Conservation (phyloP, 441 rosid genomes). For the Corymbia calophylla region DNA sequence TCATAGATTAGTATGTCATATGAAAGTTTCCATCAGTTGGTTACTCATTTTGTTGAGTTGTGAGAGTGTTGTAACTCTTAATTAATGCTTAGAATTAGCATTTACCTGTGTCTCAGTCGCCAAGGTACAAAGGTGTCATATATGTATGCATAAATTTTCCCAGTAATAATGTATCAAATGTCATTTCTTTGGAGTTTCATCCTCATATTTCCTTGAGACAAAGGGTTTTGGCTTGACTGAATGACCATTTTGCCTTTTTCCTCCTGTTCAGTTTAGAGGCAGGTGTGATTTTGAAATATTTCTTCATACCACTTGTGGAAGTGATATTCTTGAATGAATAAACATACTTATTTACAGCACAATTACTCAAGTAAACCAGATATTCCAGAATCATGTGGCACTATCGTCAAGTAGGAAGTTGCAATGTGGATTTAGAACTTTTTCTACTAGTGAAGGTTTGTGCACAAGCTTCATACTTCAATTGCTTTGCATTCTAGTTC, state of each 20-base stretch:
- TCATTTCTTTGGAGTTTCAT: background rate
- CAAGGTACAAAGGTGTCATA: background rate
- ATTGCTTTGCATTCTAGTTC: background rate
- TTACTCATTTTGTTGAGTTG: background rate
- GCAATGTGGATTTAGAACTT: constrained; percentile 51
- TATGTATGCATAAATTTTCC: background rate
- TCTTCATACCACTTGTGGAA: background rate
- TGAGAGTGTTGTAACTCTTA: background rate
- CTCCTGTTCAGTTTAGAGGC: background rate
- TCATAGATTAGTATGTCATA: background rate
- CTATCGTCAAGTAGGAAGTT: constrained; percentile 40
- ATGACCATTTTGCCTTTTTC: background rate
- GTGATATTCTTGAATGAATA: constrained; percentile 8
- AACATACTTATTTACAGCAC: constrained; percentile 37
- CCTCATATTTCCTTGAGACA: background rate
- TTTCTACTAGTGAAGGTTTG: constrained; percentile 63
- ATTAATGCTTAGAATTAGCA: background rate
- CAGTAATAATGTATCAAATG: background rate
- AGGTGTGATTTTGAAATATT: background rate
- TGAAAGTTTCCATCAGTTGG: background rate
- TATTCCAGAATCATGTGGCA: constrained; percentile 28
- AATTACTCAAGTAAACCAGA: constrained; percentile 28
- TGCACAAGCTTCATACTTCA: constrained; percentile 3
- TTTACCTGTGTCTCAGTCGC: background rate
- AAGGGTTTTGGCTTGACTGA: background rate